phyloP scores from a whole-genome alignment of 192 early-diverging fungal genomes.

The Cetraspora pellucida region DNA sequence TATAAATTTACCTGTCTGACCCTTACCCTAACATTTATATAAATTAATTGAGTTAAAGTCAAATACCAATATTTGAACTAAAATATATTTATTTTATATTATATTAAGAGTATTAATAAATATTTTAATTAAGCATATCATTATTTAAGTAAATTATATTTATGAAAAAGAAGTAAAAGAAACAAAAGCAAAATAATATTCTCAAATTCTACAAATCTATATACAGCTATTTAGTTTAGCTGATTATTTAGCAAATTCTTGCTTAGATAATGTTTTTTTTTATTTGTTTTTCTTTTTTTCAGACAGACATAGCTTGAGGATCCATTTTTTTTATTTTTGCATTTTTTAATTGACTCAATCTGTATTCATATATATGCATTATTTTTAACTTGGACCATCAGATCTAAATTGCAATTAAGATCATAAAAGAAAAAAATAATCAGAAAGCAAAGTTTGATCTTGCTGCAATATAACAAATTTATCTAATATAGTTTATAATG shows the following conservation, averaged over 20 bases:
- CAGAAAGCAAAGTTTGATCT: not conserved
- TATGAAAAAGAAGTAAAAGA: too few species aligned
- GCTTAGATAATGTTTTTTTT: not conserved
- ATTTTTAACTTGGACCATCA: not conserved
- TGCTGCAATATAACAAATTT: not conserved
- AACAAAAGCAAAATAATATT: too few species aligned
- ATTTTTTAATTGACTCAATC: not conserved
- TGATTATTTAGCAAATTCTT: not conserved
- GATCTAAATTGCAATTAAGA: not conserved
- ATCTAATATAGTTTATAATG: not conserved
- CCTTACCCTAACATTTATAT: too few species aligned
- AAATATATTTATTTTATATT: too few species aligned
- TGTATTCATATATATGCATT: not conserved
- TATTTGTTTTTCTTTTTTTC: not conserved
- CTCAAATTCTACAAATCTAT: too few species aligned
- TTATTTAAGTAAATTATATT: too few species aligned
- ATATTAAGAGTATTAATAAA: too few species aligned
- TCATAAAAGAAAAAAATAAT: not conserved
- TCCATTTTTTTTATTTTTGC: not conserved
- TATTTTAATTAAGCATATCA: too few species aligned
- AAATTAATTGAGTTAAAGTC: too few species aligned
- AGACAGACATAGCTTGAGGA: not conserved
- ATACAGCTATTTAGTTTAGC: not conserved
- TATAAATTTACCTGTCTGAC: too few species aligned
- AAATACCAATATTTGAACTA: too few species aligned